phyloP scores from a whole-genome alignment of 202 grass and related monocot genomes.

The Zizania palustris region DNA sequence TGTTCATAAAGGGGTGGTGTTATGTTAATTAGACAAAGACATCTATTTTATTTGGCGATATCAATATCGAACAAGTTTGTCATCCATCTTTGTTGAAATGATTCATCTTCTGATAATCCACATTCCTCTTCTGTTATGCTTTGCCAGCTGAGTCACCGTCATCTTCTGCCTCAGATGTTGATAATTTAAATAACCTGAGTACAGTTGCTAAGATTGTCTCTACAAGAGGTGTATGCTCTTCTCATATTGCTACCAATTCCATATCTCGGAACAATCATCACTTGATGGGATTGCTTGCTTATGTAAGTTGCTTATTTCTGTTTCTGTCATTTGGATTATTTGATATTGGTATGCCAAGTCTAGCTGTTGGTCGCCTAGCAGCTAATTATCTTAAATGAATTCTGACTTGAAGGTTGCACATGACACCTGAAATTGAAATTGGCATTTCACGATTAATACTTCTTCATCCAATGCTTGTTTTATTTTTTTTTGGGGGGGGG shows the following conservation, averaged over 20 bases:
- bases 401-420: neutral
- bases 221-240: conserved; percentile 71
- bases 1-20: conserved; percentile 17
- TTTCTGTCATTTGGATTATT: conserved; percentile 8
- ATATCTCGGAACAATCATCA: conserved; percentile 81
- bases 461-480: conserved; percentile 2
- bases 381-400: conserved; percentile 15
- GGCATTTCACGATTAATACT: neutral
- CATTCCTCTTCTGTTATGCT: conserved; percentile 31
- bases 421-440: conserved; percentile 4
- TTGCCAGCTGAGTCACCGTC: conserved; percentile 86
- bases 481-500: no score
- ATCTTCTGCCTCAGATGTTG: conserved; percentile 96
- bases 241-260: conserved; percentile 66
- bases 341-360: neutral
- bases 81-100: conserved; percentile 32
- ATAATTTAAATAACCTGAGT: conserved; percentile 89
- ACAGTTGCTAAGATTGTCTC: conserved; percentile 61
- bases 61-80: conserved; percentile 22
- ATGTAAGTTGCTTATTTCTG: conserved; percentile 64
- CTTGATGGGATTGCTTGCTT: conserved; percentile 76
- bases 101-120: conserved; percentile 37
- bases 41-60: conserved; percentile 28
- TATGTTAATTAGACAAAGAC: conserved; percentile 33
- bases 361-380: neutral